Conservation (phyloP, 352 stramenopile species). For the Pythium sukuiense region DNA sequence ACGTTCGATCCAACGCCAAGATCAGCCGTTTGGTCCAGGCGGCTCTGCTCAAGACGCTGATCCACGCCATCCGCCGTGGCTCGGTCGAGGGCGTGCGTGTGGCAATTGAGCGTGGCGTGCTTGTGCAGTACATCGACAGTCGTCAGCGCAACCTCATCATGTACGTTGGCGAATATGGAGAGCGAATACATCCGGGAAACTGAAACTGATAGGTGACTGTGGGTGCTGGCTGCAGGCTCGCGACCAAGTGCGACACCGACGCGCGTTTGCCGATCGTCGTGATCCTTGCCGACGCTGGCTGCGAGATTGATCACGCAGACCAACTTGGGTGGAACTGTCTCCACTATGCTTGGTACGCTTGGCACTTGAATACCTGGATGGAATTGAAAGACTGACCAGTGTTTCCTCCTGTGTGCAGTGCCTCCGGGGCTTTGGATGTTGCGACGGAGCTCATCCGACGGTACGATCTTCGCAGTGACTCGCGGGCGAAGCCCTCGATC, state of each 20-base stretch:
- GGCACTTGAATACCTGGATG: not conserved
- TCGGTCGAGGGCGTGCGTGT: constrained; percentile 83
- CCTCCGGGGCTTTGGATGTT: constrained; percentile 69
- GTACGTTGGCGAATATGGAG: constrained; percentile 28
- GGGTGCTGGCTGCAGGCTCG: constrained; percentile 38
- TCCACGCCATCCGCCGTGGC: constrained; percentile 76
- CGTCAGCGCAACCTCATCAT: constrained; percentile 83
- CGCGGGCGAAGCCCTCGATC: not conserved
- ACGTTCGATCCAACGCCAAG: constrained; percentile 49
- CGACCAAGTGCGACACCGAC: constrained; percentile 81
- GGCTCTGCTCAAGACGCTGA: constrained; percentile 80
- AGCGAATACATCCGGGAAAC: not conserved
- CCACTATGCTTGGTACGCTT: constrained; percentile 80
- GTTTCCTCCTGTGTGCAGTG: constrained; percentile 34
- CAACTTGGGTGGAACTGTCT: constrained; percentile 84
- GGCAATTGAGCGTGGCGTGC: constrained; percentile 80
- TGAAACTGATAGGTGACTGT: constrained; percentile 1
- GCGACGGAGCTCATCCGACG: constrained; percentile 74
- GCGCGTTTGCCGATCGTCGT: constrained; percentile 78
- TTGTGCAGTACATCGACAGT: constrained; percentile 75
- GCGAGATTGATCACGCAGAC: constrained; percentile 85
- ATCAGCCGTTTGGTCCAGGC: constrained; percentile 78
- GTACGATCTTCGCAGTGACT: constrained; percentile 13
- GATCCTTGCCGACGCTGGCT: constrained; percentile 82
- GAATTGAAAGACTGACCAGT: not conserved